Evolutionary conservation across 1,284 basidiomycete species (phyloP).

Genomic region (Malassezia caprae): DNA sequence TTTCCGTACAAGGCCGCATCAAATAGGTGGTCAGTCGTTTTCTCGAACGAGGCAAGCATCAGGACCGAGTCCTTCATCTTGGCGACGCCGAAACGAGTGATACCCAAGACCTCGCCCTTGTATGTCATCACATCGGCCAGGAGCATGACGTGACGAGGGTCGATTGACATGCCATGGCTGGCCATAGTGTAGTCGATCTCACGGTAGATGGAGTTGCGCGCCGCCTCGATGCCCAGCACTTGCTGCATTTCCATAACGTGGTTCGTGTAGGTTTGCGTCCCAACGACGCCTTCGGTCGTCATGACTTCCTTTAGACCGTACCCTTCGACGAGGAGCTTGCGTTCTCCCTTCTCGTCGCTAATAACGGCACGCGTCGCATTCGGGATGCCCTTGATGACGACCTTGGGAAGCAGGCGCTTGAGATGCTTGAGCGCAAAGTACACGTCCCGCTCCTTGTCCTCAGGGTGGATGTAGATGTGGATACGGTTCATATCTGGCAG

Average conservation of each 20-base stretch:
- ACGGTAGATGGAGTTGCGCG: conserved; percentile 84
- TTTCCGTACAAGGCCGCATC: conserved; percentile 94
- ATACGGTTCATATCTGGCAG: conserved; percentile 60
- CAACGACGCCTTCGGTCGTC: conserved; percentile 91
- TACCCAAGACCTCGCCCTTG: conserved; percentile 97
- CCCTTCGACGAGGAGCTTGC: conserved; percentile 56
- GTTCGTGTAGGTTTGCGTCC: conserved; percentile 84
- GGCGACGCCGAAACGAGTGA: conserved; percentile 98
- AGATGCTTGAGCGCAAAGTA: conserved; percentile 43
- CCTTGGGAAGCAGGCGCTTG: conserved; percentile 40
- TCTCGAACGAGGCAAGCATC: conserved; percentile 98
- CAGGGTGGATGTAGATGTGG: conserved; percentile 63
- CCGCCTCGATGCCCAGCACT: conserved; percentile 94
- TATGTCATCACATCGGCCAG: conserved; percentile 98
- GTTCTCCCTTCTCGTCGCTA: conserved; percentile 42
- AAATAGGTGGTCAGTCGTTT: conserved; percentile 97
- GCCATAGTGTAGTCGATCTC: conserved; percentile 94
- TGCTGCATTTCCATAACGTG: conserved; percentile 92
- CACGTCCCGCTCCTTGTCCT: conserved; percentile 61
- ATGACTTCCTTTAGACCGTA: conserved; percentile 96
- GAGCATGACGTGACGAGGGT: conserved; percentile 96
- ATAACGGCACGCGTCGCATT: conserved; percentile 41
- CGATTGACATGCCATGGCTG: conserved; percentile 95
- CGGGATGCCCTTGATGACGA: conserved; percentile 46
- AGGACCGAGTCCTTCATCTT: conserved; percentile 99